Evolutionary conservation across 2,329 filamentous ascomycete genomes (phyloP).

Genomic region (Xylaria sp.): DNA sequence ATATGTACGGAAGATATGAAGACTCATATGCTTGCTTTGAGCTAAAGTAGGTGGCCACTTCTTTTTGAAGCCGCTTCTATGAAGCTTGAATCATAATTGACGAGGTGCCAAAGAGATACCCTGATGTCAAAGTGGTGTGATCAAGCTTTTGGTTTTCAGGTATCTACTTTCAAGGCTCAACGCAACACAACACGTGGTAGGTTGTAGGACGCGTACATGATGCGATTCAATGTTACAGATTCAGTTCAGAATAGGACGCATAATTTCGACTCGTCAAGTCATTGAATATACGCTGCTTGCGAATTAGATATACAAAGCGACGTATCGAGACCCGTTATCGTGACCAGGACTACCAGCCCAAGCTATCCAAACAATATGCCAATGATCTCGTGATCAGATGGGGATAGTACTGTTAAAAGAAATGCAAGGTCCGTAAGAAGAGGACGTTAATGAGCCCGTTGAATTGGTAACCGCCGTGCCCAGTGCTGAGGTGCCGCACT

Average conservation of each 20-base stretch:
- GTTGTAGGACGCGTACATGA: neutral
- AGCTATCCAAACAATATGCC: neutral
- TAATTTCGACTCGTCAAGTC: neutral
- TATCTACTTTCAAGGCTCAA: neutral
- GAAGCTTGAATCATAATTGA: too few relatives aligned
- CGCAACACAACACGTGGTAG: neutral
- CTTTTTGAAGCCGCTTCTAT: too few relatives aligned
- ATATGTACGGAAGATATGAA: neutral
- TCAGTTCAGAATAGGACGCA: neutral
- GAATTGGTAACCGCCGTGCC: constrained; percentile 48
- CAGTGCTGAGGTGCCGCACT: constrained; percentile 59
- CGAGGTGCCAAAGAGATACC: too few relatives aligned
- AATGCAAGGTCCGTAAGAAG: constrained; percentile 48
- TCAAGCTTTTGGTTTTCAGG: neutral
- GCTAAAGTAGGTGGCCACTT: neutral
- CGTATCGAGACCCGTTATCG: neutral
- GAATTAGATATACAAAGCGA: neutral
- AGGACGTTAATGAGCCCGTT: constrained; percentile 47
- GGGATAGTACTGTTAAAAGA: constrained; percentile 45
- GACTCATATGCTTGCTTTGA: neutral
- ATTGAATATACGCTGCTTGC: neutral
- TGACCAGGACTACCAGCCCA: neutral
- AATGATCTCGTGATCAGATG: constrained; percentile 26
- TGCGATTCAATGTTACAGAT: neutral
- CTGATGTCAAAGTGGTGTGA: neutral